Conservation (phyloP, 2,329 filamentous ascomycete genomes). For the Knoxdaviesia capensis region DNA sequence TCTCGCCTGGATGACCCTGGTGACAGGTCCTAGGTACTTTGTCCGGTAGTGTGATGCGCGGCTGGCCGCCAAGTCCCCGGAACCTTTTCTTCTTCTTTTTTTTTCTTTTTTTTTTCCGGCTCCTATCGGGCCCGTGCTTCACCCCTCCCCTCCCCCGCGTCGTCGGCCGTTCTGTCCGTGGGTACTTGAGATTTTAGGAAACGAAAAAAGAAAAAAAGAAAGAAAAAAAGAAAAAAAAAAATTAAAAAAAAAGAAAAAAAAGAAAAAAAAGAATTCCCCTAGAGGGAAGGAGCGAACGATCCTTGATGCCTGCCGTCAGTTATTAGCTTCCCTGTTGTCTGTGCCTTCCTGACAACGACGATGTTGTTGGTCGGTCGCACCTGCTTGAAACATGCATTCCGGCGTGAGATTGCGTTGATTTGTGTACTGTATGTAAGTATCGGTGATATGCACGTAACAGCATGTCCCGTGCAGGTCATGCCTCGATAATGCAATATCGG, state of each 20-base stretch:
- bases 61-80: too few relatives aligned
- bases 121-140: too few relatives aligned
- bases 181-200: neutral
- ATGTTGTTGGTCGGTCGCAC: neutral
- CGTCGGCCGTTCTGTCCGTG: too few relatives aligned
- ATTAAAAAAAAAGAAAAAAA: neutral
- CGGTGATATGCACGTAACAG: neutral
- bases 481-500: too few relatives aligned
- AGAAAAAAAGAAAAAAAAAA: neutral
- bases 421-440: neutral
- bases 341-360: neutral
- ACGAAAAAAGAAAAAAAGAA: neutral
- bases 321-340: neutral
- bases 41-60: too few relatives aligned
- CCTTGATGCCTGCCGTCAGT: too few relatives aligned
- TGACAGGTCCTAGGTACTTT: too few relatives aligned
- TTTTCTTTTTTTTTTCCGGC: neutral
- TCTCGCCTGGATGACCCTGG: too few relatives aligned
- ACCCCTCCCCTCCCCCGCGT: too few relatives aligned
- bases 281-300: neutral
- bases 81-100: neutral
- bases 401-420: neutral
- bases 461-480: neutral
- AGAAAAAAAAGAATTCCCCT: constrained; percentile 1
- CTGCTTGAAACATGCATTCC: neutral